Evolutionary conservation across 148 eudicot species (phyloP).

Genomic region (Rhododendron williamsianum): DNA sequence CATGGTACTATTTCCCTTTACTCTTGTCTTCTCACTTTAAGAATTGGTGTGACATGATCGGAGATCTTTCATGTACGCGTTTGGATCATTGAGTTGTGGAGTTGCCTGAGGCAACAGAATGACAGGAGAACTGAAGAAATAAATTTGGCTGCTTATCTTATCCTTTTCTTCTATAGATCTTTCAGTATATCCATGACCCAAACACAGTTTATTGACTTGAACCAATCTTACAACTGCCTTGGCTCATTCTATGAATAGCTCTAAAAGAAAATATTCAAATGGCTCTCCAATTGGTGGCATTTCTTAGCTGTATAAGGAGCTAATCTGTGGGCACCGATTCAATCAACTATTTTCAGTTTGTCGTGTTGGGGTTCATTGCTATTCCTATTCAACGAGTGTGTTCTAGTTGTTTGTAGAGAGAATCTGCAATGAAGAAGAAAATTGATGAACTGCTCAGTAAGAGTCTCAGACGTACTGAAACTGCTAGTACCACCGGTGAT

Average conservation of each 20-base stretch:
- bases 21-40: not conserved
- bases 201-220: not conserved
- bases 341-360: not conserved
- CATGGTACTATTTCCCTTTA: constrained; percentile 44
- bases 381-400: not conserved
- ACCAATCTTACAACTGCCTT: not conserved
- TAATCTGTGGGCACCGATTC: not conserved
- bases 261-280: not conserved
- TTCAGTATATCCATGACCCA: not conserved
- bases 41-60: not conserved
- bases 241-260: not conserved
- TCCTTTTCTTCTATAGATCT: not conserved
- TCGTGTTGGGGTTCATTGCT: not conserved
- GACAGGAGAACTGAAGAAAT: not conserved
- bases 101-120: not conserved
- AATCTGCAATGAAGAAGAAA: constrained; percentile 71
- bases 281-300: not conserved
- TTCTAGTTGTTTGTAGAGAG: constrained; percentile 47
- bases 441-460: constrained; percentile 32
- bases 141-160: not conserved
- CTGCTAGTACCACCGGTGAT: constrained; percentile 29
- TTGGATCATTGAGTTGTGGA: not conserved
- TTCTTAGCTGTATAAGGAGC: not conserved
- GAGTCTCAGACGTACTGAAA: constrained; percentile 27
- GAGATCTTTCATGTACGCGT: not conserved